Conservation (phyloP, 345 rosid species). For the Ceriops decandra region DNA sequence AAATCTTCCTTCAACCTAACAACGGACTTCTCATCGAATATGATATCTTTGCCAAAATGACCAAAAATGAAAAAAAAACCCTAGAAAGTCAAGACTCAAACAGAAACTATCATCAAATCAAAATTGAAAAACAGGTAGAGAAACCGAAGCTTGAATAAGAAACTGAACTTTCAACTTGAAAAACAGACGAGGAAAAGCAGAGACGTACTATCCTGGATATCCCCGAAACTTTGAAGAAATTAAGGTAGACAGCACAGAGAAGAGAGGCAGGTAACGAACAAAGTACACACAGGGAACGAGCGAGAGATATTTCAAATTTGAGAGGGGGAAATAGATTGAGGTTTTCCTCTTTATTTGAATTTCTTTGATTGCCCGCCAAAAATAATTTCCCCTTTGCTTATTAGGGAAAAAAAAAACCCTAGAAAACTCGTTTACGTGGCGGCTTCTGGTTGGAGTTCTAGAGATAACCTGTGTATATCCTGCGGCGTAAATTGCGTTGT, state of each 20-base stretch:
- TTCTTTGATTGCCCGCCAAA: slow-evolving; percentile 69
- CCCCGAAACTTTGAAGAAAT: not conserved
- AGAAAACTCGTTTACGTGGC: slow-evolving; percentile 33
- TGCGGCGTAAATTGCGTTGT: slow-evolving; percentile 1
- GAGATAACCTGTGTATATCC: not conserved
- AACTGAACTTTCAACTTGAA: not conserved
- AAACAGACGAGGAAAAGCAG: not conserved
- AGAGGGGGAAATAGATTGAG: slow-evolving; percentile 8
- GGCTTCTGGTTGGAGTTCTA: slow-evolving; percentile 11
- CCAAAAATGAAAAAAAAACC: no score
- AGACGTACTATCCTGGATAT: slow-evolving; percentile 1
- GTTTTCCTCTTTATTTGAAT: slow-evolving; percentile 54
- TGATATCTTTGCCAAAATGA: no score
- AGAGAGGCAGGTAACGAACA: slow-evolving; percentile 9
- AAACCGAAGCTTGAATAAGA: not conserved
- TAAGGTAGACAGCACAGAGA: not conserved
- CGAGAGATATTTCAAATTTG: not conserved
- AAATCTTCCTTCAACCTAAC: no score
- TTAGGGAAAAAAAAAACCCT: not conserved
- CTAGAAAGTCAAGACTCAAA: no score
- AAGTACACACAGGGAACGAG: slow-evolving; percentile 1
- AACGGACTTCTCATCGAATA: no score
- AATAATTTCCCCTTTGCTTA: slow-evolving; percentile 7
- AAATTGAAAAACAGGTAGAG: no score
- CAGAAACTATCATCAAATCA: no score